Base-by-base conservation (phyloP, 148 eudicot genomes). In the Fagopyrum tataricum region DNA sequence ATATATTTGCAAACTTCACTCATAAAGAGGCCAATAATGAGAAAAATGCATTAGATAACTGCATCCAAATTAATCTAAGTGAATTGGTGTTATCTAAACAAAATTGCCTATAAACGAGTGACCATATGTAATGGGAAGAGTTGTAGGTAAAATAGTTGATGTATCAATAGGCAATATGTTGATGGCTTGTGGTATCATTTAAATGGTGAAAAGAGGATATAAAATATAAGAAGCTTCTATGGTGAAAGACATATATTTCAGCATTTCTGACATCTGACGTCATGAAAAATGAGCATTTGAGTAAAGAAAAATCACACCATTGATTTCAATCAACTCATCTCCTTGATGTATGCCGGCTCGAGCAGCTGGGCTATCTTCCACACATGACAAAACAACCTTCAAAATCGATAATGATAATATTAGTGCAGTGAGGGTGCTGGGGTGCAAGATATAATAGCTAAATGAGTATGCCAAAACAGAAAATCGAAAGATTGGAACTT, bases 331-430 rank as follows among this genome's bases (percentile, higher is more conserved):
- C 47, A 94, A 76, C 79, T 94, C 97, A 76, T 94, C 98, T 69
- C 97, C 98, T 78, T 87, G 90, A 67, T 76, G 93, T 73, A 91
- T 88, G 62, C 98, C 98, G 59, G 97, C 93, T 75, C 95, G 96
- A 81, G 86, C 93, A 82, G 93, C 97, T 39, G 97, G 98, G 61
- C 97, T 87, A 79, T 86, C 91, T 74, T 88, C 93, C 55, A 94
- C 82, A 73, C 98, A 91, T 44, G 91, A 88, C 76, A 86, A 72
- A 79, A 94, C 91, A 49, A 94, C 87, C 97, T 94, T 80, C 78
- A 83, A 62, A 23, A 62, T 20, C 12, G 55, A 48, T 12, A 66
- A 72, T 21, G 5, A 14, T 7, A 3, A 46, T 46, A 46, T 46
- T 46, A 46, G 10, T 10, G 14, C 10, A 44, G 8, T 44, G 11